These are phyloP conservation scores for Vararia minispora DNA, from an alignment of 768 basidiomycete species.

Conservation along the genomic window DNA sequence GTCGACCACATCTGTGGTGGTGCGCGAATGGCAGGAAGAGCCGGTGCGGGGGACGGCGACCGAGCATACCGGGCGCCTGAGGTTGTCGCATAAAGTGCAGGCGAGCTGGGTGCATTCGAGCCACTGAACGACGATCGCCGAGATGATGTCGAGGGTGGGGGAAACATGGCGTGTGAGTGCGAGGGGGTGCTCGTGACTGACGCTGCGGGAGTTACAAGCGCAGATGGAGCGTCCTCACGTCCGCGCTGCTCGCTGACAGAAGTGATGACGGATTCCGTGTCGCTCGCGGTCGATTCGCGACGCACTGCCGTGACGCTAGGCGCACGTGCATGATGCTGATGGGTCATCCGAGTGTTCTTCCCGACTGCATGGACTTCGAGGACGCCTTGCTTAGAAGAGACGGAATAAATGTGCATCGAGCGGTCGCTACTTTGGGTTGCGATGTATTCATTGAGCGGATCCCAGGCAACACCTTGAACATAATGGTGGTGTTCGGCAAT, in stretches of 20 bases:
- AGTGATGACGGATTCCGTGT: conserved; percentile 52
- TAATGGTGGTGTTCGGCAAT: conserved; percentile 93
- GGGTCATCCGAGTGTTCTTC: conserved; percentile 70
- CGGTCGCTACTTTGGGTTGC: conserved; percentile 96
- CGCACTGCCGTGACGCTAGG: conserved; percentile 50
- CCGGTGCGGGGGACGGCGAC: conserved; percentile 84
- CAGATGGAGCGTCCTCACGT: conserved; percentile 32
- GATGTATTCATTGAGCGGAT: conserved; percentile 93
- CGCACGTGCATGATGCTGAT: conserved; percentile 60
- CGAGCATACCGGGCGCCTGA: conserved; percentile 70
- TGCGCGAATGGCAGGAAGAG: conserved; percentile 85
- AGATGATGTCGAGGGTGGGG: conserved; percentile 59
- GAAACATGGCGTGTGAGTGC: conserved; percentile 40
- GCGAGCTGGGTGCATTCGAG: conserved; percentile 71
- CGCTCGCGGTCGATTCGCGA: conserved; percentile 66
- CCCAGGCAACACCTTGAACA: conserved; percentile 99
- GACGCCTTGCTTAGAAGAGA: conserved; percentile 65
- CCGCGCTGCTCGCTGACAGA: conserved; percentile 42
- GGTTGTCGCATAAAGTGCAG: conserved; percentile 37
- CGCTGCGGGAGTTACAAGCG: conserved; percentile 52
- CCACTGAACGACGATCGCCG: conserved; percentile 60
- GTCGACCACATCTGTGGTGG: conserved; percentile 52
- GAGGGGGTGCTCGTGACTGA: conserved; percentile 62
- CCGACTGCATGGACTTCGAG: conserved; percentile 89
- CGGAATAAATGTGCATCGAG: conserved; percentile 88